These are phyloP conservation scores for Geotrichum restrictum DNA, from an alignment of 1,139 yeast genomes.

Conservation along the genomic window DNA sequence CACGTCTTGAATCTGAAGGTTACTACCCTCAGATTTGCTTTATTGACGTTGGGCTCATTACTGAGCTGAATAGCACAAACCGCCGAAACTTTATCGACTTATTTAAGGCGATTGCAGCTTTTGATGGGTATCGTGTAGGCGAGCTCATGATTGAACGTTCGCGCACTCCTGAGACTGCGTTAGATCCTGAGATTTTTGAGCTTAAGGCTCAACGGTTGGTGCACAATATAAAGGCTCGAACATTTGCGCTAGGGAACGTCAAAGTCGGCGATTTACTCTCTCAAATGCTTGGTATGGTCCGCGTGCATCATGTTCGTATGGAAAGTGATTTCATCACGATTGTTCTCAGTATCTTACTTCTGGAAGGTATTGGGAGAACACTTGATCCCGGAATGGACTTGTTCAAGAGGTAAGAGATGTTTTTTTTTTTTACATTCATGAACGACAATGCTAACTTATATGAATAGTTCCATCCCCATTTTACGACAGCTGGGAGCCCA, in stretches of 20 bases:
- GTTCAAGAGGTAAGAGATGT: slow-evolving; percentile 74
- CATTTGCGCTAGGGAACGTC: slow-evolving; percentile 88
- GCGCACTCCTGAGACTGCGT: slow-evolving; percentile 87
- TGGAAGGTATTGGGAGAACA: slow-evolving; percentile 94
- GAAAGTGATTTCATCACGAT: slow-evolving; percentile 96
- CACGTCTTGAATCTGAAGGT: slow-evolving; percentile 52
- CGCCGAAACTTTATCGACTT: slow-evolving; percentile 82
- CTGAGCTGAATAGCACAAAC: slow-evolving; percentile 75
- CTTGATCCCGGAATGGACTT: slow-evolving; percentile 88
- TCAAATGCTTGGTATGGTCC: slow-evolving; percentile 83
- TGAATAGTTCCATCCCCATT: slow-evolving; percentile 74
- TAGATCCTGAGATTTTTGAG: slow-evolving; percentile 80
- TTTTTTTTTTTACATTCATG: slow-evolving; percentile 1
- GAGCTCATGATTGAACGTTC: slow-evolving; percentile 93
- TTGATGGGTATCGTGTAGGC: slow-evolving; percentile 93
- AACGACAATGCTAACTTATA: slow-evolving; percentile 23
- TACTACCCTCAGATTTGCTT: slow-evolving; percentile 85
- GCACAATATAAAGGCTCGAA: slow-evolving; percentile 72
- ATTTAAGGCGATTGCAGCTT: slow-evolving; percentile 81
- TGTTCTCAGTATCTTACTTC: slow-evolving; percentile 77
- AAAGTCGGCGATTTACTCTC: slow-evolving; percentile 88
- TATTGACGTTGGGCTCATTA: slow-evolving; percentile 88
- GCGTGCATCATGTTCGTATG: slow-evolving; percentile 93
- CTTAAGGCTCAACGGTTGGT: slow-evolving; percentile 81
- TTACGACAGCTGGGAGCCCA: slow-evolving; percentile 75